Conservation (phyloP, 257 asterid species). For the Marsdenia floribunda region DNA sequence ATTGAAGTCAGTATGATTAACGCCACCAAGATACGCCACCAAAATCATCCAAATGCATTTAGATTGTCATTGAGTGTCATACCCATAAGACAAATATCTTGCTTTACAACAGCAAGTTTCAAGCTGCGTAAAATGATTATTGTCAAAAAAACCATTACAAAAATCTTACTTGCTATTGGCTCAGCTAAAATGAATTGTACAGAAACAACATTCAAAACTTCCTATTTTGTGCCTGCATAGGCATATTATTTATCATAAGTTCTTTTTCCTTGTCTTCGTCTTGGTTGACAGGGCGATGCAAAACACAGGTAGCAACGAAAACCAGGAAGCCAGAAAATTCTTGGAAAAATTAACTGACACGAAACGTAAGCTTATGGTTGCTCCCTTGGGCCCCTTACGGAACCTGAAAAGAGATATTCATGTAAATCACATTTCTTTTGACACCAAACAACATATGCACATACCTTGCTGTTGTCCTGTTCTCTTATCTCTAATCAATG, state of each 20-base stretch:
- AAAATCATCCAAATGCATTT: slow-evolving; percentile 12
- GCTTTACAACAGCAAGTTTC: slow-evolving; percentile 16
- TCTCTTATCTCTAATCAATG: slow-evolving; percentile 85
- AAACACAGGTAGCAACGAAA: slow-evolving; percentile 41
- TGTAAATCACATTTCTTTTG: slow-evolving; percentile 17
- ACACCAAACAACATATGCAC: slow-evolving; percentile 24
- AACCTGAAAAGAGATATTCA: slow-evolving; percentile 71
- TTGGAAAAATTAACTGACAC: slow-evolving; percentile 52
- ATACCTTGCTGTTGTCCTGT: slow-evolving; percentile 98
- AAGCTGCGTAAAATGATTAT: slow-evolving; percentile 3
- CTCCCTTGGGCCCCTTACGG: slow-evolving; percentile 71
- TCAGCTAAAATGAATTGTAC: slow-evolving; percentile 25
- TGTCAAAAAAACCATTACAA: slow-evolving; percentile 19
- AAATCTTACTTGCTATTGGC: slow-evolving; percentile 7
- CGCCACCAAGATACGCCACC: slow-evolving; percentile 5
- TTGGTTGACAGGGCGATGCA: slow-evolving; percentile 54
- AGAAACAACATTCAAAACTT: slow-evolving; percentile 21
- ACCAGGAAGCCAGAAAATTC: slow-evolving; percentile 26
- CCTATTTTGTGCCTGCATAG: slow-evolving; percentile 30
- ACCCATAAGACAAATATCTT: slow-evolving; percentile 16
- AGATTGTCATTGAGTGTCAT: background rate
- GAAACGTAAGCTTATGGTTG: slow-evolving; percentile 55
- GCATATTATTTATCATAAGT: slow-evolving; percentile 22
- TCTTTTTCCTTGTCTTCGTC: slow-evolving; percentile 57
- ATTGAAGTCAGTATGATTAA: slow-evolving; percentile 7